Base-by-base conservation (phyloP, 805 yeast species). In the Metschnikowia kofuensis region DNA sequence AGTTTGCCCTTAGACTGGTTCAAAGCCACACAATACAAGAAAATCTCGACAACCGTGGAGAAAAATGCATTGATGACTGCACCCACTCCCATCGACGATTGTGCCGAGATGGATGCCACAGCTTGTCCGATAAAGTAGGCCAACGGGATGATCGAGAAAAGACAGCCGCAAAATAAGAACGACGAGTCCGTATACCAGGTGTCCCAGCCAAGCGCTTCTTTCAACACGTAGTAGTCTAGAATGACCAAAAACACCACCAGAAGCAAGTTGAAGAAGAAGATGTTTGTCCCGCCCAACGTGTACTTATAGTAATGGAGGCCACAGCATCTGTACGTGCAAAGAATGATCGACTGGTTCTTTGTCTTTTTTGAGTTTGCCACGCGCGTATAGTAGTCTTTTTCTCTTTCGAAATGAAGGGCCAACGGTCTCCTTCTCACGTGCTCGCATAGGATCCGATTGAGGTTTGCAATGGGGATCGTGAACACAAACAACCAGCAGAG, bases 81-180 rank as follows among this genome's bases (percentile, higher is more conserved):
- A 72, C 98, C 98, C 51, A 94, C 83, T 29, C 98, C 97, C 99
- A 94, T 94, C 0, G 97, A 91, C 0, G 97, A 89, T 70, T 94
- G 99, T 0, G 99, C 98, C 7, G 96, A 87, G 50, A 94, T 94
- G 2, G 98, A 91, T 0, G 99, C 99, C n/a, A 94, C 99, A 6
- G 98, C 98, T 67, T 92, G 98, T 4, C 99, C 99, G 58, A 94
- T 91, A 68, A 90, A 94, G 64, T 94, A 92, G 0, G 99, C 98
- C 56, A 94, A 74, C 7, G 99, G 99, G 35, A 94, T 80, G 50
- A 94, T 89, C 1, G 97, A 87, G 42, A 87, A 75, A 49, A 94
- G 69, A 64, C 97, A 87, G 14, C 89, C 69, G 40, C 81, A 73
- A 60, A 94, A 94, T 39, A 89, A 78, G 21, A 83, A 67, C 0